Evolutionary conservation across 306 rosid species (phyloP).

Genomic region (Sindora glabra): DNA sequence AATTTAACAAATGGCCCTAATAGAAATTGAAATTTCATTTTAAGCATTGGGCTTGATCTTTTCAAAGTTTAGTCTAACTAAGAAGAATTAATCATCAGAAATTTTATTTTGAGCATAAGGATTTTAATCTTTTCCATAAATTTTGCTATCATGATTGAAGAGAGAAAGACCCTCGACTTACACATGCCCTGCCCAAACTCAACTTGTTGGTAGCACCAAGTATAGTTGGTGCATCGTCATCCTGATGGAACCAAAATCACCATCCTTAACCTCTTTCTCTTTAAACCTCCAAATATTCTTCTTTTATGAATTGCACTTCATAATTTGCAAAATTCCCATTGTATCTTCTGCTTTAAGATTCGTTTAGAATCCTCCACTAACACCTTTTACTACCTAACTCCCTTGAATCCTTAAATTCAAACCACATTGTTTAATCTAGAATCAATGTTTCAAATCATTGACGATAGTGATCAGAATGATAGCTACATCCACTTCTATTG

Average conservation of each 20-base stretch:
- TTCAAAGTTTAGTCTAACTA: too few relatives aligned
- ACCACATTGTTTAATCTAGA: conserved; percentile 49
- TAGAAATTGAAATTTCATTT: too few relatives aligned
- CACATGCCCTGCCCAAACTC: conserved; percentile 16
- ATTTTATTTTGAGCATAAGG: too few relatives aligned
- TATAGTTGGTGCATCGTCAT: conserved; percentile 88
- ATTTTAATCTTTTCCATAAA: background rate
- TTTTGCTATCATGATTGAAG: conserved; percentile 28
- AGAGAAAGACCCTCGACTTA: background rate
- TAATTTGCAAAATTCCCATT: conserved; percentile 58
- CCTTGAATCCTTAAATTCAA: conserved; percentile 31
- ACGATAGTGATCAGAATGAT: background rate
- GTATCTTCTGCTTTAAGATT: conserved; percentile 73
- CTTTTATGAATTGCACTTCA: conserved; percentile 56
- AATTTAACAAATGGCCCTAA: too few relatives aligned
- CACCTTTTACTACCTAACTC: conserved; percentile 40
- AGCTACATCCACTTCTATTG: conserved; percentile 28
- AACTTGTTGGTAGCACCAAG: conserved; percentile 82
- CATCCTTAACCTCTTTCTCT: conserved; percentile 60
- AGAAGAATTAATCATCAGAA: too few relatives aligned
- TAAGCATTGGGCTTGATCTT: too few relatives aligned
- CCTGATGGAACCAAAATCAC: conserved; percentile 71
- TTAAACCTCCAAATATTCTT: conserved; percentile 47
- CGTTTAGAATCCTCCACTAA: conserved; percentile 27
- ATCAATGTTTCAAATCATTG: conserved; percentile 44